phyloP scores from a whole-genome alignment of 768 basidiomycete species.

The Russula brevipes region DNA sequence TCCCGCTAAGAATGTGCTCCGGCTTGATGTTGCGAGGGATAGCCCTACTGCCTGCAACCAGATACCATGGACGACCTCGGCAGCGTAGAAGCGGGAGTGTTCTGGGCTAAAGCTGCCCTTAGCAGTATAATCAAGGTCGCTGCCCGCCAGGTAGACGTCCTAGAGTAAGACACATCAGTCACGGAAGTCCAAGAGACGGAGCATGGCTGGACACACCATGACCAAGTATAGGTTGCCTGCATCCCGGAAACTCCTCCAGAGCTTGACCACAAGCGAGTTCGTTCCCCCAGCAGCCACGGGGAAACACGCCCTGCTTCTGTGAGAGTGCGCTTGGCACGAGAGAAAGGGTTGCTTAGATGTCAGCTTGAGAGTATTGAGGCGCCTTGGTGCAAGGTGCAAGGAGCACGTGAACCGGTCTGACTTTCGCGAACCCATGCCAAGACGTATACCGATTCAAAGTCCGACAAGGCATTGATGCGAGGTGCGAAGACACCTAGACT shows the following conservation, averaged over 20 bases:
- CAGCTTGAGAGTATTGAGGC: slow-evolving; percentile 95
- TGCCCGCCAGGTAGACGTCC: slow-evolving; percentile 88
- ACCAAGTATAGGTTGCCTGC: slow-evolving; percentile 95
- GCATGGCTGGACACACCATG: slow-evolving; percentile 53
- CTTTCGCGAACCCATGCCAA: slow-evolving; percentile 97
- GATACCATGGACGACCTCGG: slow-evolving; percentile 96
- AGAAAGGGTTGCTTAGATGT: slow-evolving; percentile 98
- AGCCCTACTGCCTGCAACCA: slow-evolving; percentile 92
- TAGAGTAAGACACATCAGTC: slow-evolving; percentile 29
- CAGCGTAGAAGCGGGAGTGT: slow-evolving; percentile 92
- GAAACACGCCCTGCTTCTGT: slow-evolving; percentile 91
- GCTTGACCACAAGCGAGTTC: slow-evolving; percentile 92
- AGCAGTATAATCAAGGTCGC: slow-evolving; percentile 95
- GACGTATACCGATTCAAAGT: slow-evolving; percentile 98
- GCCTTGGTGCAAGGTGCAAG: too few species aligned
- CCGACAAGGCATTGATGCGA: slow-evolving; percentile 47
- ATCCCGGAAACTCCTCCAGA: slow-evolving; percentile 99
- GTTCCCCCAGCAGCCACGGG: slow-evolving; percentile 83
- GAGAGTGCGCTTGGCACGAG: slow-evolving; percentile 92
- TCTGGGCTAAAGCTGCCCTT: slow-evolving; percentile 93
- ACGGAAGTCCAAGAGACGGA: not conserved
- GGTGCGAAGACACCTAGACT: slow-evolving; percentile 61
- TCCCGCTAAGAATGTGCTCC: slow-evolving; percentile 92
- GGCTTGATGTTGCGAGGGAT: slow-evolving; percentile 98
- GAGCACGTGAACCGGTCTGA: slow-evolving; percentile 65